Conservation (phyloP, 495 filamentous ascomycete genomes). For the Staphylotrichum tortipilum region DNA sequence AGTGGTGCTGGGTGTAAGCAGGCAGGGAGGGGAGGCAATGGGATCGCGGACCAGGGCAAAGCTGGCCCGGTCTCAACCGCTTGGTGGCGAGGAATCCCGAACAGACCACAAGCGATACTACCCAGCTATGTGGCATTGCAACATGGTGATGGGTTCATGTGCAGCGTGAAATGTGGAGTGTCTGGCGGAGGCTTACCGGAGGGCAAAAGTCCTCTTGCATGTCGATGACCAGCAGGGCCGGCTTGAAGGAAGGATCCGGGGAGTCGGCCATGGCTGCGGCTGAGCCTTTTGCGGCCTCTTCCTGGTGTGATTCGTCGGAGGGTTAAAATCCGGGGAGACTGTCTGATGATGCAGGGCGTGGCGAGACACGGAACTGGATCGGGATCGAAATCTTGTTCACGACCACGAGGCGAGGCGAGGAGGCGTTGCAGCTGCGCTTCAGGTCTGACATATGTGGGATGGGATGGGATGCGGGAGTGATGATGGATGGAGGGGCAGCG, state of each 20-base stretch:
- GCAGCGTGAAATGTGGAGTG: not conserved
- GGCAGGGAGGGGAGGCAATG: too few species aligned
- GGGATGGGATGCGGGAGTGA: too few species aligned
- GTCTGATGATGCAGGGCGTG: too few species aligned
- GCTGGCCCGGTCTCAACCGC: not conserved
- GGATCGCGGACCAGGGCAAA: too few species aligned
- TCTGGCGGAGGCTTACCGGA: conserved; percentile 50
- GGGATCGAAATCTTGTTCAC: not conserved
- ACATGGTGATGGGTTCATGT: not conserved
- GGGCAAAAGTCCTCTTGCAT: conserved; percentile 96
- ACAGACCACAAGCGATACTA: too few species aligned
- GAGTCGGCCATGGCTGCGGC: conserved; percentile 6
- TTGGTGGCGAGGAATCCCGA: not conserved
- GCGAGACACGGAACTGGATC: not conserved
- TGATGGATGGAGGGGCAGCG: conserved; percentile 2
- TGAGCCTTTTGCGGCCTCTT: not conserved
- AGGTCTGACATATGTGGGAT: not conserved
- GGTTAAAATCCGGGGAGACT: not conserved
- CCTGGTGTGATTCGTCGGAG: not conserved
- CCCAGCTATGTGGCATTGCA: not conserved
- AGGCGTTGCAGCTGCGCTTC: too few species aligned
- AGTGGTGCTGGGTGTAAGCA: not conserved
- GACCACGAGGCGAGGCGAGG: not conserved
- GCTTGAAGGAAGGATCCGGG: conserved; percentile 27
- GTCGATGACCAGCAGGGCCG: conserved; percentile 63